Evolutionary conservation across 805 yeast species (phyloP).

Genomic region (Yarrowia osloensis): DNA sequence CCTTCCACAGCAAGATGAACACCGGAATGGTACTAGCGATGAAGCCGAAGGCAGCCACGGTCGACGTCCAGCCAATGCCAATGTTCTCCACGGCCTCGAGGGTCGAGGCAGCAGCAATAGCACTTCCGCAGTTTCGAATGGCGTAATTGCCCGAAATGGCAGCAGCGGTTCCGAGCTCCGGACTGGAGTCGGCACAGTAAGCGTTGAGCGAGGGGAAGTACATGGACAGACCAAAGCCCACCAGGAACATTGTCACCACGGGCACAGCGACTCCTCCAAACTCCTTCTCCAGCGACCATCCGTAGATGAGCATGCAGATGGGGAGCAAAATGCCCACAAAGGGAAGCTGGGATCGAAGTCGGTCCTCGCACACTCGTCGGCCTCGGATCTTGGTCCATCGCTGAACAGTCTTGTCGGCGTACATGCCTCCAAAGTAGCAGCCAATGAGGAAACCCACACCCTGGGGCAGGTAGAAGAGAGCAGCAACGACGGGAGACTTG

Average conservation of each 20-base stretch:
- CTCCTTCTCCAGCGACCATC: constrained; percentile 53
- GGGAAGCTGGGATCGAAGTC: constrained; percentile 48
- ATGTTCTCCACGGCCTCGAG: constrained; percentile 50
- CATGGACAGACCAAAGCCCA: constrained; percentile 55
- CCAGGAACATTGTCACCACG: constrained; percentile 50
- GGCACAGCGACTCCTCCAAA: constrained; percentile 61
- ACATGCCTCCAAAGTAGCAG: constrained; percentile 54
- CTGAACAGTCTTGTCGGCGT: constrained; percentile 53
- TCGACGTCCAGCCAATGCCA: constrained; percentile 60
- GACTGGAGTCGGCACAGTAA: constrained; percentile 61
- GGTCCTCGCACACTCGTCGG: constrained; percentile 54
- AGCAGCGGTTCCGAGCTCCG: constrained; percentile 52
- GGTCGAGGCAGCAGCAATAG: constrained; percentile 54
- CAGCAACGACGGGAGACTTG: constrained; percentile 51
- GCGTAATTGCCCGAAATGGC: constrained; percentile 59
- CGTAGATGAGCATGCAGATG: constrained; percentile 51
- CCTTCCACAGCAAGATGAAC: constrained; percentile 28
- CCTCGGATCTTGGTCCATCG: constrained; percentile 48
- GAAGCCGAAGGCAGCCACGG: constrained; percentile 51
- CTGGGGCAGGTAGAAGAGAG: constrained; percentile 58
- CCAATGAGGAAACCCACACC: constrained; percentile 58
- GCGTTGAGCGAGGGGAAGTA: constrained; percentile 57
- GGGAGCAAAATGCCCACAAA: constrained; percentile 53
- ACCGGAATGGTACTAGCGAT: constrained; percentile 21
- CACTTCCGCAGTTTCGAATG: constrained; percentile 53